Evolutionary conservation across 306 rosid species (phyloP).

Genomic region (Quercus alba): DNA sequence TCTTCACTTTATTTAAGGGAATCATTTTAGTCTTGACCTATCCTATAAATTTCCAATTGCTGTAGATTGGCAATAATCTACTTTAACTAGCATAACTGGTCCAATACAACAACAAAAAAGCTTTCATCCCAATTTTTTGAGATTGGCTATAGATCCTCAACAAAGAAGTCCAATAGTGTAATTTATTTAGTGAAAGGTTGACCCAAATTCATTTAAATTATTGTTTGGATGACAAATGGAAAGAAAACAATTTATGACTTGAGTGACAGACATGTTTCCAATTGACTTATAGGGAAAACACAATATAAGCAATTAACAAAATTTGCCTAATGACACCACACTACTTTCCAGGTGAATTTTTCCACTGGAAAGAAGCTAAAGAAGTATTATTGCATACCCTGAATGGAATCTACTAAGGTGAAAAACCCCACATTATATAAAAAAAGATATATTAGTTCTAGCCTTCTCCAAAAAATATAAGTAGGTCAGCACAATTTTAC

Average conservation of each 20-base stretch:
- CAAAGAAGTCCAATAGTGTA: not conserved
- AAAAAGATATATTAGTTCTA: not conserved
- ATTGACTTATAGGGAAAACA: not conserved
- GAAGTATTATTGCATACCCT: not conserved
- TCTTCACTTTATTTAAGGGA: not conserved
- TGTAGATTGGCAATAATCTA: not conserved
- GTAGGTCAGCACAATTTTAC: not conserved
- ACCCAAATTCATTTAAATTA: not conserved
- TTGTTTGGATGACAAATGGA: not conserved
- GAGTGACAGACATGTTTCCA: not conserved
- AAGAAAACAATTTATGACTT: not conserved
- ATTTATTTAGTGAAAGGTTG: not conserved
- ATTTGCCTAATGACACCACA: not conserved
- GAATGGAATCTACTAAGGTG: not conserved
- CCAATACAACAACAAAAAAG: not conserved
- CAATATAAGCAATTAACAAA: not conserved
- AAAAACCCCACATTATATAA: not conserved
- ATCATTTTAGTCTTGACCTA: not conserved
- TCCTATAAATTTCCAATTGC: not conserved
- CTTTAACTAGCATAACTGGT: not conserved
- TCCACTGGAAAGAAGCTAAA: not conserved
- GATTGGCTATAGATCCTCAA: too few relatives aligned
- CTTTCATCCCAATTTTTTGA: too few relatives aligned
- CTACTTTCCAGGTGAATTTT: not conserved
- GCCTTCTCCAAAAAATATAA: not conserved